These are phyloP conservation scores for Biancaea sappan DNA, from an alignment of 306 rosid species.

Conservation along the genomic window DNA sequence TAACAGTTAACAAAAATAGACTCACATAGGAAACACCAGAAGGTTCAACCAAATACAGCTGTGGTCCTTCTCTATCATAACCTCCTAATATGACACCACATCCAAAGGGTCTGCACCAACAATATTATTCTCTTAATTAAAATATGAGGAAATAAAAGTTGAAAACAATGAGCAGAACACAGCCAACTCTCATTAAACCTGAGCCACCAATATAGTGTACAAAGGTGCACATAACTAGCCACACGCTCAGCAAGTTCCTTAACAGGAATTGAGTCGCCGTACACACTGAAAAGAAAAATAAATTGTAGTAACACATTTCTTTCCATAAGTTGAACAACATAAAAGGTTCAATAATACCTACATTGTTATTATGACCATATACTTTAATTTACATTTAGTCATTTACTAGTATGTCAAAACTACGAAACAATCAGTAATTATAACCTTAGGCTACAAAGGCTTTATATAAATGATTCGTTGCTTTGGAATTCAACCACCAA, in stretches of 20 bases:
- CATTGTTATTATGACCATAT: background rate
- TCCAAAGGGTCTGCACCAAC: constrained; percentile 83
- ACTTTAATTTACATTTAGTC: background rate
- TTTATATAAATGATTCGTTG: background rate
- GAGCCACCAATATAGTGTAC: constrained; percentile 81
- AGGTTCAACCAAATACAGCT: constrained; percentile 93
- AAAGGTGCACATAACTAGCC: constrained; percentile 75
- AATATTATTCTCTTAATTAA: background rate
- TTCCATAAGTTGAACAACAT: background rate
- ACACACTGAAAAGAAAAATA: constrained; percentile 42
- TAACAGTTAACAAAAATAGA: constrained; percentile 13
- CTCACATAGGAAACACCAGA: constrained; percentile 91
- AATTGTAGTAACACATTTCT: background rate
- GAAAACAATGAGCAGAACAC: background rate
- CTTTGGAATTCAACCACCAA: background rate
- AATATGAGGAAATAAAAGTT: background rate
- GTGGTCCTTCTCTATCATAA: constrained; percentile 97
- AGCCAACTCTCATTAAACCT: constrained; percentile 39
- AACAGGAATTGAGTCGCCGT: constrained; percentile 65
- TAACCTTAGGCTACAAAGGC: background rate
- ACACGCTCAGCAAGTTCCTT: constrained; percentile 79
- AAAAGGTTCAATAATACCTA: constrained; percentile 10
- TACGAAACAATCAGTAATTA: background rate
- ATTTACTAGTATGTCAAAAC: background rate
- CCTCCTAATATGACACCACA: constrained; percentile 97